These are phyloP conservation scores for Pleoardoris graminearum DNA, from an alignment of 2,329 filamentous ascomycete genomes.

Conservation along the genomic window DNA sequence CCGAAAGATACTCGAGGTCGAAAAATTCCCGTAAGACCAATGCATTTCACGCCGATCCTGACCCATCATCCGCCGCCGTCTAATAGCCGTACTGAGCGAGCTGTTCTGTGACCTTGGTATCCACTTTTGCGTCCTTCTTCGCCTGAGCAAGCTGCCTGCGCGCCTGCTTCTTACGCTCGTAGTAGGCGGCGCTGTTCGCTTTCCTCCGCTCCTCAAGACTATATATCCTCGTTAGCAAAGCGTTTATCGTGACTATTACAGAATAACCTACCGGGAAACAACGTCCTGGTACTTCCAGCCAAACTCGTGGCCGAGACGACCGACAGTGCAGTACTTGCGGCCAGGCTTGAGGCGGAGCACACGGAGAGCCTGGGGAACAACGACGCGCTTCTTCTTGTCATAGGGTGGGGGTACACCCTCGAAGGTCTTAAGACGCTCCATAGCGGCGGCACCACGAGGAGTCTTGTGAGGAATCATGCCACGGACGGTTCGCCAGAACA, in stretches of 20 bases:
- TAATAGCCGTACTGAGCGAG: conserved; percentile 94
- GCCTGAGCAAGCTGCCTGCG: conserved; percentile 88
- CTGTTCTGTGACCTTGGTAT: conserved; percentile 84
- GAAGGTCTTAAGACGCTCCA: conserved; percentile 99
- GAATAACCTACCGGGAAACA: conserved; percentile 80
- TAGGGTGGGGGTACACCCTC: conserved; percentile 99
- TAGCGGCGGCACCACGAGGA: conserved; percentile 89
- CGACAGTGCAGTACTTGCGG: conserved; percentile 99
- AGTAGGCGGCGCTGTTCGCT: conserved; percentile 98
- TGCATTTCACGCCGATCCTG: conserved; percentile 44
- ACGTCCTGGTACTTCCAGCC: conserved; percentile 99
- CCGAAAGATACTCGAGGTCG: conserved; percentile 44
- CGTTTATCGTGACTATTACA: background rate
- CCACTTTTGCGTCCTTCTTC: conserved; percentile 86
- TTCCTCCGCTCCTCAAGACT: conserved; percentile 99
- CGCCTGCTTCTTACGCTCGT: conserved; percentile 99
- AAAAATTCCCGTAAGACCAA: conserved; percentile 45
- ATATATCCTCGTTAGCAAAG: conserved; percentile 31
- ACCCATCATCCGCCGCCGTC: conserved; percentile 44
- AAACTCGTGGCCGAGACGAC: conserved; percentile 96
- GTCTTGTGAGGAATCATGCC: conserved; percentile 99
- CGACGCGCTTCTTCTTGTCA: conserved; percentile 99
- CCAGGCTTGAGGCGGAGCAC: conserved; percentile 97
- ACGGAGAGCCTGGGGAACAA: conserved; percentile 96
- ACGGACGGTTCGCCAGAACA: conserved; percentile 99